These are phyloP conservation scores for Metarhizium sp. DNA, from an alignment of 2,329 filamentous ascomycete genomes.

Conservation along the genomic window DNA sequence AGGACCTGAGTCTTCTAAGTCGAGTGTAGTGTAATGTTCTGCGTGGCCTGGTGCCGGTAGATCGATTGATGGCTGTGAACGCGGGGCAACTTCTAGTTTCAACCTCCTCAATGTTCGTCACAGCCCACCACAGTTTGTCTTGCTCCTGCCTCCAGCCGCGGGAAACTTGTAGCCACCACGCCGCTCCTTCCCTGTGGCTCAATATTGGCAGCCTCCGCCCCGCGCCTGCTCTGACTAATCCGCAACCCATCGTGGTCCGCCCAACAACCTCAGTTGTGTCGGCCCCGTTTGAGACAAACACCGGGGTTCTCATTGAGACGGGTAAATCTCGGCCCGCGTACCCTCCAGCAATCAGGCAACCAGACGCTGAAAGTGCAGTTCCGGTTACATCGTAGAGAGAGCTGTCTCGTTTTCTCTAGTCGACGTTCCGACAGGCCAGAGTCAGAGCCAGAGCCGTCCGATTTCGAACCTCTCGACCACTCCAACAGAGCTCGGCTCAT, in stretches of 20 bases:
- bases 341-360: too few relatives aligned
- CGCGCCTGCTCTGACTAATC: too few relatives aligned
- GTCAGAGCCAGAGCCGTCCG: neutral
- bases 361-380: too few relatives aligned
- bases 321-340: slow-evolving; percentile 8
- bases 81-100: neutral
- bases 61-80: neutral
- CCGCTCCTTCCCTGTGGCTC: neutral
- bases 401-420: neutral
- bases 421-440: neutral
- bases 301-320: neutral
- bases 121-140: neutral
- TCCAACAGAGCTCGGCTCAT: slow-evolving; percentile 1
- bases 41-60: neutral
- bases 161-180: too few relatives aligned
- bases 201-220: too few relatives aligned
- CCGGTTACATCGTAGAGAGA: neutral
- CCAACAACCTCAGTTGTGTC: too few relatives aligned
- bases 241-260: too few relatives aligned
- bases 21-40: too few relatives aligned
- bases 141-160: too few relatives aligned
- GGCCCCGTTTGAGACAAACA: too few relatives aligned
- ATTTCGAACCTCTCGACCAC: neutral
- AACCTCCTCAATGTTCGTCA: too few relatives aligned
- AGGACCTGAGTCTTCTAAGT: neutral